Conservation (phyloP, 106 monocot species). For the Acorus calamus region DNA sequence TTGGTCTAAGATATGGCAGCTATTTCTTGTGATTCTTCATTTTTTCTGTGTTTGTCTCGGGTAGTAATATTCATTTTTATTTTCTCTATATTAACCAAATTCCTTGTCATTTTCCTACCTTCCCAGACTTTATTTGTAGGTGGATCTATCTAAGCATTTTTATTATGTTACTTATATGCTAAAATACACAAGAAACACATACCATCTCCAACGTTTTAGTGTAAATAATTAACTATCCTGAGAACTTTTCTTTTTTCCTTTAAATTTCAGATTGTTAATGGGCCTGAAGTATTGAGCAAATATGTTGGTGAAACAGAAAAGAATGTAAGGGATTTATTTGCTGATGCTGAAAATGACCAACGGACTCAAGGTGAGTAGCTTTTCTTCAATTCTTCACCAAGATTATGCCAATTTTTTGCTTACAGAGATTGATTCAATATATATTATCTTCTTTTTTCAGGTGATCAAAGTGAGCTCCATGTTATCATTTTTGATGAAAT, state of each 20-base stretch:
- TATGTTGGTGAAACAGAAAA: slow-evolving; percentile 99
- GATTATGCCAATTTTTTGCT: not conserved
- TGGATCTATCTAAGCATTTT: too few relatives aligned
- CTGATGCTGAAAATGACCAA: slow-evolving; percentile 97
- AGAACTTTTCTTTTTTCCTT: slow-evolving; percentile 1
- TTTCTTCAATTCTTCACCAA: not conserved
- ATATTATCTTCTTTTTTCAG: slow-evolving; percentile 31
- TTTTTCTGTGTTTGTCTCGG: too few relatives aligned
- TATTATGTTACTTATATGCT: too few relatives aligned
- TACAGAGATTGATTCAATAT: not conserved
- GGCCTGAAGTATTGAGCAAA: slow-evolving; percentile 97
- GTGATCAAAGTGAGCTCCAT: slow-evolving; percentile 97
- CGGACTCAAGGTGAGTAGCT: slow-evolving; percentile 47
- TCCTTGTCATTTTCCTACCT: too few relatives aligned
- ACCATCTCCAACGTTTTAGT: not conserved
- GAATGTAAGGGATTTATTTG: slow-evolving; percentile 98
- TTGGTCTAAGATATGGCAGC: too few relatives aligned
- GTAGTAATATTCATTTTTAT: too few relatives aligned
- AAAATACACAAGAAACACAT: not conserved
- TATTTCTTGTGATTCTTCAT: too few relatives aligned
- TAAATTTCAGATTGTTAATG: slow-evolving; percentile 85
- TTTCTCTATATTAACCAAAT: too few relatives aligned
- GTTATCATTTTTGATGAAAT: slow-evolving; percentile 99
- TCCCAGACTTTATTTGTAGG: too few relatives aligned
- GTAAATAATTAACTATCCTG: not conserved